Percentiles rank a stretch among this genome's conserved stretches.
Evolutionary conservation across 305 asterid genomes (phyloP).

Genomic region (Plantago rigida): DNA sequence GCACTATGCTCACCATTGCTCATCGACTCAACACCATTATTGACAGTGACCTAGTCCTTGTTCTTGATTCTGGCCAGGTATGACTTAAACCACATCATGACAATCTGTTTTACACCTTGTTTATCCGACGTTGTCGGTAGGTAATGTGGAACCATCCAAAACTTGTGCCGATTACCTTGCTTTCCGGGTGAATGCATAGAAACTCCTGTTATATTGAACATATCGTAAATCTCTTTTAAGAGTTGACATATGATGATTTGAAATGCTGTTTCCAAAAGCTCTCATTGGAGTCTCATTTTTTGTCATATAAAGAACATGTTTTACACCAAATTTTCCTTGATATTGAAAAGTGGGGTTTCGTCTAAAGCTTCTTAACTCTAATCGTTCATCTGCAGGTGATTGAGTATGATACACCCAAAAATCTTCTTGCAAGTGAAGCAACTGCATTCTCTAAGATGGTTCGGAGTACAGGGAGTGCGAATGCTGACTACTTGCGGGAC

Average conservation of each 20-base stretch:
- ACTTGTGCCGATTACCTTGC: background rate
- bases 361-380: background rate
- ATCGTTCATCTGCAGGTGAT: constrained; percentile 39
- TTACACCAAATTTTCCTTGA: too few relatives aligned
- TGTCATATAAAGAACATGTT: too few relatives aligned
- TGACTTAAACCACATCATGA: background rate
- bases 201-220: too few relatives aligned
- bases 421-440: constrained; percentile 45
- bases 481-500: constrained; percentile 59
- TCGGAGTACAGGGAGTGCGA: constrained; percentile 75
- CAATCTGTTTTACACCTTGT: background rate
- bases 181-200: background rate
- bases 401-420: constrained; percentile 63
- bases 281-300: too few relatives aligned
- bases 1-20: constrained; percentile 94
- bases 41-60: constrained; percentile 70
- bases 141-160: background rate
- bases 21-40: constrained; percentile 87
- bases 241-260: too few relatives aligned
- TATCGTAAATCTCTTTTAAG: too few relatives aligned
- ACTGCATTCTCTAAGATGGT: constrained; percentile 67
- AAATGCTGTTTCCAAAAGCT: too few relatives aligned
- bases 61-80: constrained; percentile 81
- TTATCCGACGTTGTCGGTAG: background rate
- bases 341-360: too few relatives aligned